Evolutionary conservation across 2,329 filamentous ascomycete genomes (phyloP).

Genomic region (Alternaria novae-zelandiae): DNA sequence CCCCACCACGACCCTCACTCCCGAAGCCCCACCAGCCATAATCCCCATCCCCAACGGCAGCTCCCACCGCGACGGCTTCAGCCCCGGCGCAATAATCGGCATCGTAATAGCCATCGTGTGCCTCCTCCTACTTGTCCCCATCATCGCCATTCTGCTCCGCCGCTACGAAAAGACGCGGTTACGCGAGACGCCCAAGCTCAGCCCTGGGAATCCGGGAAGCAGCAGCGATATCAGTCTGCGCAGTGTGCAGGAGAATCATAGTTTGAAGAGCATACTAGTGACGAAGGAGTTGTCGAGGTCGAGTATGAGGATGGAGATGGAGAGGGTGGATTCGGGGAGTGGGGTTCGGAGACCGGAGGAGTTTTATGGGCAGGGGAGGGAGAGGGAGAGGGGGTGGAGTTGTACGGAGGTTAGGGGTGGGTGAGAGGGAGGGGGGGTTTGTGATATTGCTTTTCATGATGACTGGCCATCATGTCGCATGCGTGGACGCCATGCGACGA

Average conservation of each 20-base stretch:
- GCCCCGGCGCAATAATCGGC: conserved; percentile 28
- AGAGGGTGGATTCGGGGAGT: conserved; percentile 9
- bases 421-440: conserved; percentile 5
- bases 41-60: background rate
- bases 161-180: conserved; percentile 28
- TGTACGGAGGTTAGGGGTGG: conserved; percentile 23
- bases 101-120: conserved; percentile 28
- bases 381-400: conserved; percentile 25
- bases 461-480: background rate
- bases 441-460: background rate
- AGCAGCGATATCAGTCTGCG: conserved; percentile 14
- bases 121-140: conserved; percentile 24
- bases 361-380: conserved; percentile 10
- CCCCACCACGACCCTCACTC: background rate
- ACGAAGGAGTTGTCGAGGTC: conserved; percentile 29
- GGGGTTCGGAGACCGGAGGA: conserved; percentile 15
- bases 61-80: conserved; percentile 21
- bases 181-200: conserved; percentile 19
- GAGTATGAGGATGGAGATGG: conserved; percentile 27
- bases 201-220: background rate
- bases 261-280: conserved; percentile 29
- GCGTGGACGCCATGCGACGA: background rate
- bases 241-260: conserved; percentile 24
- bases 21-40: conserved; percentile 20
- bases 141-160: conserved; percentile 26